phyloP scores from a whole-genome alignment of 1,139 yeast species.

The Wickerhamomyces sp. region DNA sequence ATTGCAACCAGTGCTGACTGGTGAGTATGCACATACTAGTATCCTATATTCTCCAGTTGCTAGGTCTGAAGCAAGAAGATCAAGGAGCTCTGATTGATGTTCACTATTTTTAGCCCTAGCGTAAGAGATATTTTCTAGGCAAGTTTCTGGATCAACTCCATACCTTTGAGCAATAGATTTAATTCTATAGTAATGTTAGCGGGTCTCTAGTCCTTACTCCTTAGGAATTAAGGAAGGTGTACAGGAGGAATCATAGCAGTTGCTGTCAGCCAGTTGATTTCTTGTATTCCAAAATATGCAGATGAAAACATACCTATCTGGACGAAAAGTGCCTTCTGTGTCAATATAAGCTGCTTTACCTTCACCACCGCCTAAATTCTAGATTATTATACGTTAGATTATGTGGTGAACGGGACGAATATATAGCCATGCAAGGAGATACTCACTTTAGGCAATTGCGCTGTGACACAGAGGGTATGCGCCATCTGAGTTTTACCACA shows the following conservation, averaged over 20 bases:
- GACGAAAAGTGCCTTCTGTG: constrained; percentile 58
- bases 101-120: constrained; percentile 59
- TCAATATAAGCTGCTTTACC: constrained; percentile 61
- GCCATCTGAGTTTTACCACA: constrained; percentile 61
- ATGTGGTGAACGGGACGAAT: neutral
- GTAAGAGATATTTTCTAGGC: constrained; percentile 50
- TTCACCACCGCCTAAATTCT: constrained; percentile 52
- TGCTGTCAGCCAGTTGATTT: no score
- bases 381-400: neutral
- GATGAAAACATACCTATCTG: constrained; percentile 37
- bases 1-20: no score
- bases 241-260: no score
- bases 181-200: constrained; percentile 30
- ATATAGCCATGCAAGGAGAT: neutral
- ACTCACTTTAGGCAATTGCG: constrained; percentile 46
- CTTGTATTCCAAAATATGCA: no score
- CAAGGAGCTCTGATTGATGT: constrained; percentile 55
- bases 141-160: constrained; percentile 48
- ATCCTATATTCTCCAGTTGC: constrained; percentile 46
- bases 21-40: constrained; percentile 23
- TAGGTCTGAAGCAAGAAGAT: constrained; percentile 45
- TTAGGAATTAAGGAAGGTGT: no score
- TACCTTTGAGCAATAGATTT: constrained; percentile 50
- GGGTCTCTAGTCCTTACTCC: no score
- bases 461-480: constrained; percentile 55